Conservation (phyloP, 305 asterid species). For the Ruellia speciosa region DNA sequence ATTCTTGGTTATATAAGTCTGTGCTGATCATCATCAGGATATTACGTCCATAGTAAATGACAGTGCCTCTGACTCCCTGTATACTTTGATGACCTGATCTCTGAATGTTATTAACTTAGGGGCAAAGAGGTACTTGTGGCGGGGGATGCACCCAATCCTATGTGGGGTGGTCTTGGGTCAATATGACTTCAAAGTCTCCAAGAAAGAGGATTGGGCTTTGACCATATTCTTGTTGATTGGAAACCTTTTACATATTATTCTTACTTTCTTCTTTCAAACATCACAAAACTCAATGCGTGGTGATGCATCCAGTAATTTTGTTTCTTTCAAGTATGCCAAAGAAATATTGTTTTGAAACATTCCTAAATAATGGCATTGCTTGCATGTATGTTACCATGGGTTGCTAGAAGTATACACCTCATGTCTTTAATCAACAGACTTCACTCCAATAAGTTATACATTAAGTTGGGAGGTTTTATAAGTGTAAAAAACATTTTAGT, state of each 20-base stretch:
- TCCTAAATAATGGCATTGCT: not conserved
- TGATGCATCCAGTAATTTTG: not conserved
- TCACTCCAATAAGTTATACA: not conserved
- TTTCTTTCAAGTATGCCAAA: not conserved
- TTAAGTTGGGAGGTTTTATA: not conserved
- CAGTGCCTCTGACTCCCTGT: not conserved
- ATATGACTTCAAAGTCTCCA: not conserved
- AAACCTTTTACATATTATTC: not conserved
- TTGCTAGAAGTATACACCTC: not conserved
- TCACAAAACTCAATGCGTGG: not conserved
- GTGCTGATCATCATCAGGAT: slow-evolving; percentile 12
- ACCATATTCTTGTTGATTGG: not conserved
- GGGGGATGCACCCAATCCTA: not conserved
- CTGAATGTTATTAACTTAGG: slow-evolving; percentile 1
- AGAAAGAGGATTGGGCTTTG: not conserved
- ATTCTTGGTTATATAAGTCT: not conserved
- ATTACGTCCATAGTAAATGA: not conserved
- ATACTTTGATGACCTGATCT: slow-evolving; percentile 6
- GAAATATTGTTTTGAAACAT: not conserved
- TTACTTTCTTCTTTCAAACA: not conserved
- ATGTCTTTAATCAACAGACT: not conserved
- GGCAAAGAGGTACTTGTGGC: not conserved
- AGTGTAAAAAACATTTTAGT: not conserved
- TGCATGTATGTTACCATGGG: not conserved
- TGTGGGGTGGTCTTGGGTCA: not conserved